These are phyloP conservation scores for Neurospora africana DNA, from an alignment of 495 filamentous ascomycete genomes.

Conservation along the genomic window DNA sequence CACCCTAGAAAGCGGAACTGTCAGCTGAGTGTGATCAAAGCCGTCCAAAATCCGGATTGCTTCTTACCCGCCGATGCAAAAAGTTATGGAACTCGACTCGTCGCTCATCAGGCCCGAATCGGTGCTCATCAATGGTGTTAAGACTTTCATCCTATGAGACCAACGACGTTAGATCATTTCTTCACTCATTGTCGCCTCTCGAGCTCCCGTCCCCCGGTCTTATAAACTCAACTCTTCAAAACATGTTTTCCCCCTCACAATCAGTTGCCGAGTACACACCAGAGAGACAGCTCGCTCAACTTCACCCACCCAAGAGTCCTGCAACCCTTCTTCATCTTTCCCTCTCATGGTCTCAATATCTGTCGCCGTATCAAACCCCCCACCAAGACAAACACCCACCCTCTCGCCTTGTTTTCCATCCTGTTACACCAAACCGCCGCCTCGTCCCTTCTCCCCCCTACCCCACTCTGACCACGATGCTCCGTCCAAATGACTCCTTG, in stretches of 20 bases:
- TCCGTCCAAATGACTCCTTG: neutral
- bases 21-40: neutral
- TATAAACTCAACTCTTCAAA: neutral
- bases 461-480: neutral
- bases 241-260: neutral
- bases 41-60: neutral
- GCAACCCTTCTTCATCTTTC: neutral
- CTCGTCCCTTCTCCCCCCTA: neutral
- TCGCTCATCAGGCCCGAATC: conserved; percentile 24
- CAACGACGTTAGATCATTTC: neutral
- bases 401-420: neutral
- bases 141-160: conserved; percentile 25
- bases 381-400: neutral
- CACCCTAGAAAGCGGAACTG: conserved; percentile 26
- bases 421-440: neutral
- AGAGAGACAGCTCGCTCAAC: neutral
- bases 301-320: neutral
- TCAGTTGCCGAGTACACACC: neutral
- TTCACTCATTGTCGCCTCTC: neutral
- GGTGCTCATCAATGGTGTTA: conserved; percentile 39
- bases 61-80: conserved; percentile 34
- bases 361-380: neutral
- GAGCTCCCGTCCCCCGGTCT: neutral
- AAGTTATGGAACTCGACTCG: conserved; percentile 46
- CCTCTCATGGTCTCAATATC: neutral